These are phyloP conservation scores for Alternaria alternata DNA, from an alignment of 2,329 filamentous ascomycete genomes.

Conservation along the genomic window DNA sequence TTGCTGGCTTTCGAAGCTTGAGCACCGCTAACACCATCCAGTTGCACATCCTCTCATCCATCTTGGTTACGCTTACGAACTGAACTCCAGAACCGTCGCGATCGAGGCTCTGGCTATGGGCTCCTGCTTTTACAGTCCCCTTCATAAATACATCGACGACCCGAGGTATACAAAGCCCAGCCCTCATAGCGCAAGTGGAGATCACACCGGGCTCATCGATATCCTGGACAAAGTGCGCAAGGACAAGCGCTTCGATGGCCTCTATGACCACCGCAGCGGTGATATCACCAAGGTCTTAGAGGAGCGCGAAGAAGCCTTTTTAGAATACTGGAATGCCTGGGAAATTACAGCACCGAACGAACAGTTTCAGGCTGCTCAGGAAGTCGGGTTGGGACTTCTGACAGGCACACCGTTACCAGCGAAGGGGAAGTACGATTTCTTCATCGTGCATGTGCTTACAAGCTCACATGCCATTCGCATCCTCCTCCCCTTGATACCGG, in stretches of 20 bases:
- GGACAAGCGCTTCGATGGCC: constrained; percentile 74
- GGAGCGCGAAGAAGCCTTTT: constrained; percentile 71
- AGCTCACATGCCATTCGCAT: constrained; percentile 85
- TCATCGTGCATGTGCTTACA: constrained; percentile 81
- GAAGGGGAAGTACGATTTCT: constrained; percentile 75
- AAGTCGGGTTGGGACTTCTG: constrained; percentile 66
- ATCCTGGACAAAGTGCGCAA: constrained; percentile 73
- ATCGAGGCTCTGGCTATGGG: constrained; percentile 85
- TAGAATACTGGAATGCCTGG: constrained; percentile 96
- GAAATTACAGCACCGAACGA: constrained; percentile 69
- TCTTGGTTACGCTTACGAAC: constrained; percentile 90
- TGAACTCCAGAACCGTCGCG: constrained; percentile 82
- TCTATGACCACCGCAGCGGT: constrained; percentile 67
- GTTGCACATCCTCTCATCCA: constrained; percentile 95
- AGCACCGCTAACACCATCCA: constrained; percentile 46
- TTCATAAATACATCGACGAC: constrained; percentile 74
- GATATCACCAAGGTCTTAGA: constrained; percentile 75
- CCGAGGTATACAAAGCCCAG: constrained; percentile 72
- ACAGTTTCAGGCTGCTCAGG: constrained; percentile 76
- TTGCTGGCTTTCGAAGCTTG: constrained; percentile 17
- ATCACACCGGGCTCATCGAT: constrained; percentile 69
- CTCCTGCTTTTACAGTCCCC: constrained; percentile 64
- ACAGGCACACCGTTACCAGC: constrained; percentile 56
- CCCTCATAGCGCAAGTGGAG: constrained; percentile 53
- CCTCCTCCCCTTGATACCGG: constrained; percentile 78